Evolutionary conservation across 2,329 filamentous ascomycete species (phyloP), one percentile per base, ranked within the genome.

Genomic region (Curvularia hawaiiensis): DNA sequence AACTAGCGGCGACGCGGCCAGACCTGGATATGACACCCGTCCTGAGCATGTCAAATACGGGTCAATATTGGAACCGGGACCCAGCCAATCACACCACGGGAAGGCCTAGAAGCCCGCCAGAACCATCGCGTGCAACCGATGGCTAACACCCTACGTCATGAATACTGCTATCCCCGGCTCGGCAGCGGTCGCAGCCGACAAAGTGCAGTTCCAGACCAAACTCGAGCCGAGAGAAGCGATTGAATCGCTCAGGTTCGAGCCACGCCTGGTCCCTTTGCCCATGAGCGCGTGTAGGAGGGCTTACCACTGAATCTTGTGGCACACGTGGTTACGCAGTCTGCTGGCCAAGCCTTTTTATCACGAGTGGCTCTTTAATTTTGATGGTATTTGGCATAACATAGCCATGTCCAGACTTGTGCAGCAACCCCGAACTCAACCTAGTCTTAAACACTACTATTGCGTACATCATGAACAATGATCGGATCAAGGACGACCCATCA

Each of bases 71-170:
- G 47, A 11, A 30, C 14, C 24, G n/a, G 24, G 18, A 41, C 26
- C 26, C 41, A 52, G 50, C 38, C 53, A 48, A 45, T 46, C 30
- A 24, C 11, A 11, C 35, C 10, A 40, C 10, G n/a, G 11, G 16
- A 31, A n/a, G n/a, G 22, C 47, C 35, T 39, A 39, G 16, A 40
- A 30, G 11, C 24, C n/a, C 26, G 3, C 35, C 5, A 40, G 18
- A 44, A 52, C 30, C 24, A n/a, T 38, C 20, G 45, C 9, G 26
- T 44, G 11, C 39, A 20, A 12, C 33, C 24, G 28, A 31, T 26
- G 18, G 40, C 50, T 39, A 7, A 26, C 28, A 24, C 5, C 22
- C 53, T 40, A 51, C 54, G 54, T 57, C 54, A 57, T 45, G 33
- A 38, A 41, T 28, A 30, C 24, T 44, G 18, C 28, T 33, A n/a